Evolutionary conservation across 108 stramenopile species (phyloP), one percentile per base, ranked within the genome.

Genomic region (Epithemia pelagica): DNA sequence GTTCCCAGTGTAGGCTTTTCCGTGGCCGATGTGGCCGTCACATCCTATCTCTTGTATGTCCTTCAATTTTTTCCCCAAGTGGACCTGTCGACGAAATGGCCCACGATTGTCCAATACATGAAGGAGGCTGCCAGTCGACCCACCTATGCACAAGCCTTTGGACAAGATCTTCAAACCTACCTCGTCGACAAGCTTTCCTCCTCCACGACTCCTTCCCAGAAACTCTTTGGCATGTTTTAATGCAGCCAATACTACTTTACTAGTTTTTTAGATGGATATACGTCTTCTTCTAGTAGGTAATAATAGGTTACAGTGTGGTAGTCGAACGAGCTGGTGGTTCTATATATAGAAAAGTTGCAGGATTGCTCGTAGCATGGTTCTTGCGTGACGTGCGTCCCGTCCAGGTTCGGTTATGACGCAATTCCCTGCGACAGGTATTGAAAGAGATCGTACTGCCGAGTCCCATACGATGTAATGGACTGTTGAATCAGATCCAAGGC

Each of bases 371-470:
- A n/a, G n/a, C n/a, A n/a, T n/a, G n/a, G n/a, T n/a, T n/a, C n/a
- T n/a, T n/a, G n/a, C n/a, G n/a, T n/a, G n/a, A n/a, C n/a, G n/a
- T n/a, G n/a, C n/a, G n/a, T n/a, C n/a, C n/a, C n/a, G n/a, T n/a
- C n/a, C n/a, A n/a, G n/a, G n/a, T n/a, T n/a, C n/a, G 10, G 23
- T 79, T 65, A 92, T 21, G 85, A 71, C 68, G 91, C 91, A 72
- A 92, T 89, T 23, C 91, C 92, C 70, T 93, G 89, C 0, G 88
- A 90, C 63, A 96, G 73, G 70, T 94, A 96, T 69, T 98, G 97
- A 68, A 90, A 98, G 65, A 82, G 82, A 70, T 98, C 97, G 65
- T 96, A 98, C 71, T 97, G 94, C 59, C 74, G 74, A 54, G 95
- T 96, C 10, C 93, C 95, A 74, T 89, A 91, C 20, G 89, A 86